Evolutionary conservation across 352 stramenopile genomes (phyloP).

Genomic region (Pythium rhizo-oryzae): DNA sequence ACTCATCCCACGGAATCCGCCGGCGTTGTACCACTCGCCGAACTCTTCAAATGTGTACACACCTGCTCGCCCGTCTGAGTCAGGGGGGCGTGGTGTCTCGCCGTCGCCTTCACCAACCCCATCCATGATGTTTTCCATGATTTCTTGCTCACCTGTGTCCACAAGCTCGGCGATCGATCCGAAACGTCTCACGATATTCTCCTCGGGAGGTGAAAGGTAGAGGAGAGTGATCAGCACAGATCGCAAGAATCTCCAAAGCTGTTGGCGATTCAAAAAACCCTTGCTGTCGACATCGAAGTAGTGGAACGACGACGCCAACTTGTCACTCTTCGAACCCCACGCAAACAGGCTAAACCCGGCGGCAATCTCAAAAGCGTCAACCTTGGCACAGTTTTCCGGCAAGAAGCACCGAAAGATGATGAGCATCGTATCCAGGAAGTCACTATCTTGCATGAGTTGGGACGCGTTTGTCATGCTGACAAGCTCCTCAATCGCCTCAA

Average conservation of each 20-base stretch:
- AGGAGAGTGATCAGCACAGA: slow-evolving; percentile 79
- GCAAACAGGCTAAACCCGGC: slow-evolving; percentile 82
- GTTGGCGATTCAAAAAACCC: slow-evolving; percentile 73
- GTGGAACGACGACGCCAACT: slow-evolving; percentile 80
- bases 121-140: slow-evolving; percentile 79
- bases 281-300: slow-evolving; percentile 87
- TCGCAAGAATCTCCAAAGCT: slow-evolving; percentile 84
- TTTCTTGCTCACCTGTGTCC: slow-evolving; percentile 78
- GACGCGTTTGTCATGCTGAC: slow-evolving; percentile 74
- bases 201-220: slow-evolving; percentile 64
- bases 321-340: slow-evolving; percentile 88
- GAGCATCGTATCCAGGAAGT: slow-evolving; percentile 79
- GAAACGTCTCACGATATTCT: slow-evolving; percentile 54
- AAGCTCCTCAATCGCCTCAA: slow-evolving; percentile 79
- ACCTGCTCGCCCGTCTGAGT: slow-evolving; percentile 55
- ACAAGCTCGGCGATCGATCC: slow-evolving; percentile 74
- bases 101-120: slow-evolving; percentile 45
- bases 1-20: slow-evolving; percentile 76
- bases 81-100: slow-evolving; percentile 28
- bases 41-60: slow-evolving; percentile 87
- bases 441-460: slow-evolving; percentile 75
- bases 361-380: slow-evolving; percentile 85
- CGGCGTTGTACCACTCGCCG: slow-evolving; percentile 84
- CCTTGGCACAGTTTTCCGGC: slow-evolving; percentile 56
- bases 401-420: slow-evolving; percentile 77